Conservation (phyloP, 371 early-diverging fungal genomes). For the Lichtheimia corymbifera region DNA sequence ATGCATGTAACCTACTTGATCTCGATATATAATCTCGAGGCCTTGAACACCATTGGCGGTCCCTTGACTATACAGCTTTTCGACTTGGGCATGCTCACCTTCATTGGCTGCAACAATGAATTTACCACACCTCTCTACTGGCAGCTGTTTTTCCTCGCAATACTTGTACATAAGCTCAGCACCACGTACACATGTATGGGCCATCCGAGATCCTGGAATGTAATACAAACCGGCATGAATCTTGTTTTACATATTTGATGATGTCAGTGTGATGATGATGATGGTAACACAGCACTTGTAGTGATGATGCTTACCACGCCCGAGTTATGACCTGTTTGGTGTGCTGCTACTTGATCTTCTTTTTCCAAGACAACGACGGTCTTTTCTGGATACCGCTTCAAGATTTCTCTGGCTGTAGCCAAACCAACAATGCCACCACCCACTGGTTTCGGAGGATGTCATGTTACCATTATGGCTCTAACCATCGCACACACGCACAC, state of each 20-base stretch:
- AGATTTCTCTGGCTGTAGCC: constrained; percentile 48
- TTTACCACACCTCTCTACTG: constrained; percentile 50
- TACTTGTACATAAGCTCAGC: constrained; percentile 52
- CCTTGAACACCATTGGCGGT: constrained; percentile 47
- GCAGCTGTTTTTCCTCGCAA: constrained; percentile 44
- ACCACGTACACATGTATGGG: constrained; percentile 47
- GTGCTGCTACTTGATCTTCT: constrained; percentile 44
- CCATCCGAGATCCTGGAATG: constrained; percentile 50
- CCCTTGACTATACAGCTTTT: constrained; percentile 42
- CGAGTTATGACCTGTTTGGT: constrained; percentile 50
- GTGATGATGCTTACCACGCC: constrained; percentile 38
- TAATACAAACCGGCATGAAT: constrained; percentile 52
- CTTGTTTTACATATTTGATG: constrained; percentile 18
- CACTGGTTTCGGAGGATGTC: constrained; percentile 12
- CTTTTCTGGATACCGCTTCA: constrained; percentile 41
- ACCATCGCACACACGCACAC: neutral
- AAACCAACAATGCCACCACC: constrained; percentile 52
- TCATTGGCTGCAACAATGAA: constrained; percentile 43
- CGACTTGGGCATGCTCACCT: constrained; percentile 42
- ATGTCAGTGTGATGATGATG: neutral
- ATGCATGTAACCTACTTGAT: constrained; percentile 24
- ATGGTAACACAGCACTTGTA: neutral
- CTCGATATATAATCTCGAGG: constrained; percentile 37
- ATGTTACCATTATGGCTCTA: no score
- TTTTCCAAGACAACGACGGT: constrained; percentile 48